A percentile compares a stretch with the other conserved stretches of the same genome.
Evolutionary conservation across 1,139 yeast species (phyloP).

Genomic region (Scheffersomyces quercinus): DNA sequence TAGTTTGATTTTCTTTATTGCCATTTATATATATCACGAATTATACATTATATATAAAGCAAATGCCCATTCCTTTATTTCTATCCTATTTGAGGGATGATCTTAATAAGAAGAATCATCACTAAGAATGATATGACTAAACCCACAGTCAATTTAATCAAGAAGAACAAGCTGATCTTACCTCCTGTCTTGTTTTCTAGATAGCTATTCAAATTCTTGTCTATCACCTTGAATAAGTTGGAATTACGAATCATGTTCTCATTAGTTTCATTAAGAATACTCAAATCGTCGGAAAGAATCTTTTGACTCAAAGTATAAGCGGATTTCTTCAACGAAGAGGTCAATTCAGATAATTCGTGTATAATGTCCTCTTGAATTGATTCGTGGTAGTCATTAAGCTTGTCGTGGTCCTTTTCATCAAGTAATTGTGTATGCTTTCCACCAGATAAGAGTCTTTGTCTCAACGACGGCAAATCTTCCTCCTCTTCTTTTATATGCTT

Average conservation of each 20-base stretch:
- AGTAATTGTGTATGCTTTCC: slow-evolving; percentile 18
- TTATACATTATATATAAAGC: background rate
- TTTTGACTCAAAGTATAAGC: slow-evolving; percentile 38
- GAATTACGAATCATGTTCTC: slow-evolving; percentile 40
- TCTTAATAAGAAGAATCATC: slow-evolving; percentile 19
- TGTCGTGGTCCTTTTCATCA: slow-evolving; percentile 11
- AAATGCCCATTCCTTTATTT: background rate
- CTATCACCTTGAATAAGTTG: slow-evolving; percentile 37
- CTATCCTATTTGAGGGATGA: slow-evolving; percentile 12
- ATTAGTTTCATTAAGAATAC: slow-evolving; percentile 35
- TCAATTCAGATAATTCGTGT: slow-evolving; percentile 38
- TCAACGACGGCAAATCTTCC: slow-evolving; percentile 22
- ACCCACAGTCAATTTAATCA: slow-evolving; percentile 29
- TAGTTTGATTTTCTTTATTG: slow-evolving; percentile 1
- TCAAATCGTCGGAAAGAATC: slow-evolving; percentile 36
- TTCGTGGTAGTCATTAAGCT: slow-evolving; percentile 41
- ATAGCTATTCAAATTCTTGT: slow-evolving; percentile 38
- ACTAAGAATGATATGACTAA: slow-evolving; percentile 27
- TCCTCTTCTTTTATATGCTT: slow-evolving; percentile 10
- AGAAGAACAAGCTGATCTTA: slow-evolving; percentile 36
- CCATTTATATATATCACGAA: slow-evolving; percentile 1
- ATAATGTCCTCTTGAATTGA: slow-evolving; percentile 44
- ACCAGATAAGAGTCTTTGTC: slow-evolving; percentile 29
- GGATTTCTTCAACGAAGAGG: slow-evolving; percentile 35
- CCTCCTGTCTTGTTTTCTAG: slow-evolving; percentile 39